Evolutionary conservation across 176 grass and related monocot species (phyloP).

Genomic region (Carex kokanica): DNA sequence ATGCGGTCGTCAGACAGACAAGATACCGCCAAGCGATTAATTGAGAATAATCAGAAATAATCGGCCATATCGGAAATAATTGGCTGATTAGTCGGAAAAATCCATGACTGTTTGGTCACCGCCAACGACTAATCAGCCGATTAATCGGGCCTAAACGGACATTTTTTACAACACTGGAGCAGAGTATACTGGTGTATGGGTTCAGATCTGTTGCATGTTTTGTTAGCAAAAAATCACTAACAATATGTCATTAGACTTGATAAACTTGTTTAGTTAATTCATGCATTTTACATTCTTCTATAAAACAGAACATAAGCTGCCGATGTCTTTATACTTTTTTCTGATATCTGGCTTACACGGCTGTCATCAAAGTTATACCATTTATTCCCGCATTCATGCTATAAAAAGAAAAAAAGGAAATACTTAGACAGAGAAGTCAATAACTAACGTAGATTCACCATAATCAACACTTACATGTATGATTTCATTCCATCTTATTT

Average conservation of each 20-base stretch:
- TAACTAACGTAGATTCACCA: background rate
- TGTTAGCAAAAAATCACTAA: background rate
- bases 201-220: background rate
- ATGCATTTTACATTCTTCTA: slow-evolving; percentile 41
- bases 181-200: slow-evolving; percentile 6
- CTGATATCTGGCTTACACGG: slow-evolving; percentile 46
- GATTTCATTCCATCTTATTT: background rate
- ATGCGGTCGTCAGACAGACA: too few species aligned
- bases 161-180: too few species aligned
- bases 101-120: too few species aligned
- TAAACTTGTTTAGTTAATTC: background rate
- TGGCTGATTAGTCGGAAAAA: too few species aligned
- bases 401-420: background rate
- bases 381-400: slow-evolving; percentile 53
- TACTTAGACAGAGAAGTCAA: background rate
- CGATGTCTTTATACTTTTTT: slow-evolving; percentile 79
- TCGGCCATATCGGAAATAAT: too few species aligned
- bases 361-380: slow-evolving; percentile 92
- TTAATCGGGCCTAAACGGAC: too few species aligned
- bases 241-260: background rate
- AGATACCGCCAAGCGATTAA: too few species aligned
- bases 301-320: slow-evolving; percentile 98
- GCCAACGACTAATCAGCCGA: too few species aligned
- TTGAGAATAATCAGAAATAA: too few species aligned
- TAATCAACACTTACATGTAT: background rate